Conservation (phyloP, 148 eudicot genomes). For the Simmondsia chinensis region DNA sequence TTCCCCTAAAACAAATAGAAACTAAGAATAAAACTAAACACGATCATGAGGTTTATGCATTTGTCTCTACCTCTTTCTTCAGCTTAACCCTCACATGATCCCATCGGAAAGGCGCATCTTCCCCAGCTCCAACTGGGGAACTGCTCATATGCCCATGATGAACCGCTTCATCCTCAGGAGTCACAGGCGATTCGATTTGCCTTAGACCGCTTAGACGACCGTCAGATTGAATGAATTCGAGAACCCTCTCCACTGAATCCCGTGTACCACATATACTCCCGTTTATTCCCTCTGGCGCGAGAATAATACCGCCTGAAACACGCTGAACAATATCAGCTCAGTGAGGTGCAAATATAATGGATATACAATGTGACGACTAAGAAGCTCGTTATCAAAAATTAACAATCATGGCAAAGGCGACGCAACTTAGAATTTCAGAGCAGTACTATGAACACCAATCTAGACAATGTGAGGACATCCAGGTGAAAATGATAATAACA, state of each 20-base stretch:
- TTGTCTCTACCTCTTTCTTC: constrained; percentile 96
- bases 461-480: too few species aligned
- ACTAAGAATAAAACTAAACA: too few species aligned
- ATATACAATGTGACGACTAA: background rate
- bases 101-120: constrained; percentile 97
- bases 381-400: too few species aligned
- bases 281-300: constrained; percentile 97
- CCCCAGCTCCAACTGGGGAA: constrained; percentile 98
- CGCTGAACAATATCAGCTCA: constrained; percentile 76
- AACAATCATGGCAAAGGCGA: too few species aligned
- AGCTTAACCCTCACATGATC: constrained; percentile 97
- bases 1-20: too few species aligned
- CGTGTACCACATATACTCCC: constrained; percentile 92
- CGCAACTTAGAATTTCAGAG: too few species aligned
- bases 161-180: constrained; percentile 95
- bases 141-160: constrained; percentile 91
- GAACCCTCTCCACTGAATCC: constrained; percentile 71
- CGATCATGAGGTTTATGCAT: too few species aligned
- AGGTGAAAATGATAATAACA: too few species aligned
- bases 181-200: constrained; percentile 81
- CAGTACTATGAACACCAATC: too few species aligned
- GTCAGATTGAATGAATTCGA: constrained; percentile 70
- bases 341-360: constrained; percentile 31
- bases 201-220: constrained; percentile 66
- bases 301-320: constrained; percentile 99